A percentile compares a stretch with the other conserved stretches of the same genome.
phyloP scores from a whole-genome alignment of 1,284 basidiomycete species.

The Microbotryomycetes sp. region DNA sequence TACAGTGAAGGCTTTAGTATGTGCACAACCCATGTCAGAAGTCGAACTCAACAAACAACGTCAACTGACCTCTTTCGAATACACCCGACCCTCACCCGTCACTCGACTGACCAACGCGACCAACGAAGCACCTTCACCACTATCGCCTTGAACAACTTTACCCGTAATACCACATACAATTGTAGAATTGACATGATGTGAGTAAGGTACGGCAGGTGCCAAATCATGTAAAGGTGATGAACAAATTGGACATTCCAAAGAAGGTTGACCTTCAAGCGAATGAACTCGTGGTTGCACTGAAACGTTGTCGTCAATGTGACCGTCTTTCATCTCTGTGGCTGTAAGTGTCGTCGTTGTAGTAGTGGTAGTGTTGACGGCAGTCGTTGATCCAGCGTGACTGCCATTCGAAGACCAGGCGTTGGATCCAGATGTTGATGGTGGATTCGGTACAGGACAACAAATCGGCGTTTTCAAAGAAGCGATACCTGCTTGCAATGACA shows the following conservation, averaged over 20 bases:
- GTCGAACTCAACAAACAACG: background rate
- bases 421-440: background rate
- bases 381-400: background rate
- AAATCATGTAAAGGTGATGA: slow-evolving; percentile 61
- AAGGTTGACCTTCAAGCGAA: slow-evolving; percentile 30
- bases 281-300: background rate
- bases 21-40: background rate
- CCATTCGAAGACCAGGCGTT: slow-evolving; percentile 6
- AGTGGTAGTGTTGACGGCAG: background rate
- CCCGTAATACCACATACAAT: slow-evolving; percentile 87
- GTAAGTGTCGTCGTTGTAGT: background rate
- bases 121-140: slow-evolving; percentile 28
- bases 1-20: slow-evolving; percentile 1
- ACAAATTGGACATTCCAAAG: slow-evolving; percentile 84
- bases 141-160: slow-evolving; percentile 83
- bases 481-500: slow-evolving; percentile 80
- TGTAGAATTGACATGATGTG: slow-evolving; percentile 89
- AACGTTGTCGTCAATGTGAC: background rate
- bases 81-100: slow-evolving; percentile 80
- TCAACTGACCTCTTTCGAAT: slow-evolving; percentile 73
- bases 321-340: background rate
- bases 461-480: slow-evolving; percentile 65
- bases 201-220: slow-evolving; percentile 79
- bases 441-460: slow-evolving; percentile 48
- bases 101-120: slow-evolving; percentile 55